Evolutionary conservation across 2,329 filamentous ascomycete genomes (phyloP), one percentile per base, ranked within the genome.

Genomic region (Botrytis pseudocinerea): DNA sequence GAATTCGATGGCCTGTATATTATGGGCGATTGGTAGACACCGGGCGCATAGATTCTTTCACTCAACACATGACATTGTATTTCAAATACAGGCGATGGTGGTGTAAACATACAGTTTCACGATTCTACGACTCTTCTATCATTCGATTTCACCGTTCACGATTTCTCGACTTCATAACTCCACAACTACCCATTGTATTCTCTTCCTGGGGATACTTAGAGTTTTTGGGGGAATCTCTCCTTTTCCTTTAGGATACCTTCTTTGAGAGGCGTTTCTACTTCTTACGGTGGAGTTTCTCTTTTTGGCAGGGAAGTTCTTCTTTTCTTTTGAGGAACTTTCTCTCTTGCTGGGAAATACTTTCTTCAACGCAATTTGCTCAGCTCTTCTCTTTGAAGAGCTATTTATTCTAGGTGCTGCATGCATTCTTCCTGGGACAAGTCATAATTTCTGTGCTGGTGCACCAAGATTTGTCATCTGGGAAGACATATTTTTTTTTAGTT

Each of bases 191-290:
- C 10, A 61, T 61, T 38, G 10, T 38, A 25, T 61, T 38, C 35
- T 38, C 32, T n/a, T 54, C 25, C 51, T 16, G 51, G 51, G 48
- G 6, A 2, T 54, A n/a, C 51, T 54, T 54, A 14, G n/a, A 28
- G 51, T 3, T 18, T 57, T 18, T 28, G 18, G 5, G n/a, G 51
- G 51, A 9, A 57, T 28, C 12, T 28, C 2, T 28, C 14, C 4
- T 18, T 32, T 28, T 28, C 2, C 2, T 28, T 28, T 18, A 2
- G n/a, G 51, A 57, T 57, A 18, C 51, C 7, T 57, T 57, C 51
- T 57, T 57, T 57, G n/a, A n/a, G n/a, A 9, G 51, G 51, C 51
- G 51, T 57, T 57, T 57, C 51, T 57, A 57, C 51, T 57, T 57
- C n/a, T 28, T 18, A 28, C 3, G 51, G n/a, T n/a, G n/a, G n/a